A percentile compares a stretch with the other conserved stretches of the same genome.
These are phyloP conservation scores for Haplosporangium gracile DNA, from an alignment of 192 early-diverging fungal species.

Conservation along the genomic window DNA sequence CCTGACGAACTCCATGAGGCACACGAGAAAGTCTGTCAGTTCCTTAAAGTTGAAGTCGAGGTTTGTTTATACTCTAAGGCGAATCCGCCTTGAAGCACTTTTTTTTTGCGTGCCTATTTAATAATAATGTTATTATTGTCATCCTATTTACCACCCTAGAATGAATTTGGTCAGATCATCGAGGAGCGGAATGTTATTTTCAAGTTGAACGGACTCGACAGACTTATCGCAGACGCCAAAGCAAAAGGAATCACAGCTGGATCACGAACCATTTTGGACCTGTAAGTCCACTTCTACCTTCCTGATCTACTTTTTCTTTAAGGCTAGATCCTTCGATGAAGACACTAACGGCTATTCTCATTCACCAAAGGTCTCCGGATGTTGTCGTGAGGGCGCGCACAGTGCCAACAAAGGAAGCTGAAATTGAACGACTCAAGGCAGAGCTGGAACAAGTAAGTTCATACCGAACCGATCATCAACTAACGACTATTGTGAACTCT, in stretches of 20 bases:
- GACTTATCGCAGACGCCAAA: slow-evolving; percentile 41
- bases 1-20: slow-evolving; percentile 30
- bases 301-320: no score
- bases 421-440: slow-evolving; percentile 49
- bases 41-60: slow-evolving; percentile 41
- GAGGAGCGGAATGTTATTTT: slow-evolving; percentile 42
- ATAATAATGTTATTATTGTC: background rate
- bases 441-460: slow-evolving; percentile 30
- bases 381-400: slow-evolving; percentile 44
- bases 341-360: background rate
- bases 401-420: slow-evolving; percentile 54
- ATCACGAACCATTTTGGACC: slow-evolving; percentile 38
- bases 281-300: slow-evolving; percentile 17
- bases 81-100: background rate
- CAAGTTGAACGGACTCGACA: slow-evolving; percentile 52
- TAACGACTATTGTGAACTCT: background rate
- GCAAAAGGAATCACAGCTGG: slow-evolving; percentile 44
- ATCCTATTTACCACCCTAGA: background rate
- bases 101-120: background rate
- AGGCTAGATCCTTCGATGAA: background rate
- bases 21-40: slow-evolving; percentile 50
- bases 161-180: slow-evolving; percentile 51
- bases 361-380: slow-evolving; percentile 28
- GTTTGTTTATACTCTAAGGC: background rate
- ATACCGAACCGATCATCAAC: background rate